Base-by-base conservation (phyloP, 2,329 filamentous ascomycete genomes). In the Aspergillus awamori region DNA sequence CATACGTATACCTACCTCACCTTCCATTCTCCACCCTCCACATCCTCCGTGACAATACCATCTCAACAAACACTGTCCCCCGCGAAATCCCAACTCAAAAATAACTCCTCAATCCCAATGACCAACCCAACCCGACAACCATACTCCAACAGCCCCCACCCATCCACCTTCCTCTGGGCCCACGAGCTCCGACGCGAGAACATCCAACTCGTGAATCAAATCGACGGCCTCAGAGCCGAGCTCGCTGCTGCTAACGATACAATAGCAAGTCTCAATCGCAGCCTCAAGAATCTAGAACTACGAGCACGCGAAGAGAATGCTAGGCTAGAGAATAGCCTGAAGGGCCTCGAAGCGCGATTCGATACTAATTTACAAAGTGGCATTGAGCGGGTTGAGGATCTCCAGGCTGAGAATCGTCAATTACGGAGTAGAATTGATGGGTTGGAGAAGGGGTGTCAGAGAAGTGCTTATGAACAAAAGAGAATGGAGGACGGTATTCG, bases 141-240 rank as follows among this genome's bases (percentile, higher is more conserved):
- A 49, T 17, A 63, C 13, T 22, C 59, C 39, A 51, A 57, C 26
- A 26, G 67, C 15, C 26, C 59, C 38, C 43, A 57, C 36, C 39
- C 69, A n/a, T 15, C 65, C 60, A 67, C 72, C 7, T 67, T 78
- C 22, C 74, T 79, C 54, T 78, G 76, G 76, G 74, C 73, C 5
- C 71, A 77, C 63, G 70, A 78, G 56, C 67, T 78, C n/a, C 74
- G 72, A 17, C 75, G 74, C 20, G 74, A 77, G 60, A 73, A 77
- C 60, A 67, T 71, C 47, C 67, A 69, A 28, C 68, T 77, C 8
- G 63, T 70, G 17, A 61, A 70, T 11, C 67, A 70, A 26, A 61
- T 77, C 49, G 63, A 70, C 7, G 62, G 52, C 38, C 57, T 72
- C 2, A 67, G 69, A 30, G 15, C 56, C 1, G 43, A 61, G 2